A percentile compares a stretch with the other conserved stretches of the same genome.
Conservation (phyloP, 495 filamentous ascomycete species). For the Hypoxylon rickii region DNA sequence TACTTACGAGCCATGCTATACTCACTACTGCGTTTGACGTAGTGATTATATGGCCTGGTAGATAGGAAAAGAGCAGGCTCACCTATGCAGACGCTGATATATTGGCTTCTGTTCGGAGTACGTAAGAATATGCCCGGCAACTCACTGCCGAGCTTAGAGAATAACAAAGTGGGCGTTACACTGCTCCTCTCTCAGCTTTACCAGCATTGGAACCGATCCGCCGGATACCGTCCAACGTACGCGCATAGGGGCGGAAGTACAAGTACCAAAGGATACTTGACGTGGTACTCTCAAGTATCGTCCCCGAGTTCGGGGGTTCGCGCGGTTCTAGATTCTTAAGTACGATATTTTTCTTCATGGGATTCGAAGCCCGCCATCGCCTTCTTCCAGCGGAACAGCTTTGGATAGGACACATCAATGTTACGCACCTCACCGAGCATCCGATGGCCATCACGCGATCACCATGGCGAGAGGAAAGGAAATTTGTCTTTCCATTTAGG, state of each 20-base stretch:
- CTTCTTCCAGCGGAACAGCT: slow-evolving; percentile 8
- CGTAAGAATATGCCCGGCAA: neutral
- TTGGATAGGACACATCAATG: slow-evolving; percentile 7
- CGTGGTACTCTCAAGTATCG: too few relatives aligned
- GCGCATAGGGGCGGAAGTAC: slow-evolving; percentile 17
- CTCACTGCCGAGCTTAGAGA: neutral
- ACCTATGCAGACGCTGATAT: too few relatives aligned
- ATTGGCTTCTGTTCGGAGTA: too few relatives aligned
- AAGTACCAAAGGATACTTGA: slow-evolving; percentile 22
- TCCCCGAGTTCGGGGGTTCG: slow-evolving; percentile 27
- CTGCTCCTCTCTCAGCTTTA: neutral
- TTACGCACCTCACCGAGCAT: slow-evolving; percentile 16
- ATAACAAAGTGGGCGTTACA: slow-evolving; percentile 1
- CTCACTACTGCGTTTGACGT: too few relatives aligned
- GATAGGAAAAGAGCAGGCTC: too few relatives aligned
- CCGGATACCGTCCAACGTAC: slow-evolving; percentile 18
- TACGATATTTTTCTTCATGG: slow-evolving; percentile 13
- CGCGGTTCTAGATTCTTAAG: slow-evolving; percentile 21
- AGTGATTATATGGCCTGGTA: too few relatives aligned
- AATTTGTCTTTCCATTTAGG: slow-evolving; percentile 9
- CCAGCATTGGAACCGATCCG: slow-evolving; percentile 15
- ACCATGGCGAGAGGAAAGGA: neutral
- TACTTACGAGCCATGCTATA: too few relatives aligned
- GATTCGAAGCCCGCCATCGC: slow-evolving; percentile 9
- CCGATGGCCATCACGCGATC: slow-evolving; percentile 26